A percentile compares a stretch with the other conserved stretches of the same genome.
These are phyloP conservation scores for Pichia sp. DNA, from an alignment of 1,139 yeast species.

Conservation along the genomic window DNA sequence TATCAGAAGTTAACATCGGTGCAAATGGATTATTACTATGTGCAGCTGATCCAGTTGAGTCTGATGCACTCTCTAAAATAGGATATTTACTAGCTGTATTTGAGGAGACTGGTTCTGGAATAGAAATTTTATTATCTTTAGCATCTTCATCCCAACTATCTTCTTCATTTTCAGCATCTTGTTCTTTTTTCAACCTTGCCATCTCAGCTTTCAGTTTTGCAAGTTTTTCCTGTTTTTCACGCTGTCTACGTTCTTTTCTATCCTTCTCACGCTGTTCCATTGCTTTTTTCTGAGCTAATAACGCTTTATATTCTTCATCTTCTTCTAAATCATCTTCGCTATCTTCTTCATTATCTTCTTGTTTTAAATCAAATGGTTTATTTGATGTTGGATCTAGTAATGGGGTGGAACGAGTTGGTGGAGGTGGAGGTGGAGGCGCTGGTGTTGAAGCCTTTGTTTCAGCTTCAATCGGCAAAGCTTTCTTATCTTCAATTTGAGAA, in stretches of 20 bases:
- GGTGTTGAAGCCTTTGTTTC: neutral
- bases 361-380: conserved; percentile 5
- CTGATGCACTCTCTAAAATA: too few species aligned
- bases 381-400: conserved; percentile 19
- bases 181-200: conserved; percentile 44
- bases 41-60: conserved; percentile 5
- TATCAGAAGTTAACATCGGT: conserved; percentile 17
- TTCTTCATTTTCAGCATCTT: conserved; percentile 26
- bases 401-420: conserved; percentile 19
- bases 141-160: conserved; percentile 18
- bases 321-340: conserved; percentile 33
- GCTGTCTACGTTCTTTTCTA: conserved; percentile 42
- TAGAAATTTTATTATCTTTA: conserved; percentile 11
- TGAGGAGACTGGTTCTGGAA: conserved; percentile 9
- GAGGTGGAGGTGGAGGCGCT: conserved; percentile 16
- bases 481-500: neutral
- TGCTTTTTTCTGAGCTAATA: conserved; percentile 32
- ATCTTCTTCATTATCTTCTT: conserved; percentile 20
- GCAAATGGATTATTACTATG: conserved; percentile 30
- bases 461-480: neutral
- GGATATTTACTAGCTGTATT: neutral
- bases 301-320: conserved; percentile 29
- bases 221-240: conserved; percentile 52
- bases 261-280: conserved; percentile 44
- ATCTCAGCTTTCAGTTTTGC: conserved; percentile 58